Evolutionary conservation across 2,329 filamentous ascomycete species (phyloP).

Genomic region (Verticillium nonalfalfae): DNA sequence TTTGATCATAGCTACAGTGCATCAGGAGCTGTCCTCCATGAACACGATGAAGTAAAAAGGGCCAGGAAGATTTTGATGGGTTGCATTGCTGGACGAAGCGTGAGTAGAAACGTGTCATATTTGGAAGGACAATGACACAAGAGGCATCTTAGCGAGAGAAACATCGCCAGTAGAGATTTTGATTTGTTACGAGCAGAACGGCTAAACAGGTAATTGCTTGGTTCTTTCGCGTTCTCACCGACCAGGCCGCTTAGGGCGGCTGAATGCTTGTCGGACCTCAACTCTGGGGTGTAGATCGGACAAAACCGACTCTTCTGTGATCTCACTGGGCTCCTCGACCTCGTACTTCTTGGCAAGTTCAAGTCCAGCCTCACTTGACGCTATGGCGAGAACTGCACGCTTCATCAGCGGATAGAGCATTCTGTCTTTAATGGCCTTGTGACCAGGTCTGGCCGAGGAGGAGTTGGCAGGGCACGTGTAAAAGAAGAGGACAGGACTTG

Average conservation of each 20-base stretch:
- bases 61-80: too few species aligned
- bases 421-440: conserved; percentile 69
- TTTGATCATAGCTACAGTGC: not conserved
- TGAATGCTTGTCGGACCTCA: conserved; percentile 63
- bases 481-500: conserved; percentile 66
- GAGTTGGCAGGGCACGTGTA: conserved; percentile 69
- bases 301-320: conserved; percentile 59
- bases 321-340: conserved; percentile 61
- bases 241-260: conserved; percentile 73
- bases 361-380: conserved; percentile 59
- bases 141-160: not conserved
- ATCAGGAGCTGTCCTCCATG: not conserved
- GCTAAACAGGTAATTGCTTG: conserved; percentile 3
- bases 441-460: conserved; percentile 39
- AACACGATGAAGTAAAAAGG: not conserved
- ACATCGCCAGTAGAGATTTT: not conserved
- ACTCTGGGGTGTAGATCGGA: conserved; percentile 63
- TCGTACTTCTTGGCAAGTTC: conserved; percentile 65
- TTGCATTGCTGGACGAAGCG: too few species aligned
- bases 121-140: too few species aligned
- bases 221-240: conserved; percentile 28
- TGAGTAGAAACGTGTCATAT: too few species aligned
- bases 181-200: not conserved
- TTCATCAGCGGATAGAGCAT: conserved; percentile 79
- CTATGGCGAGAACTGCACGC: conserved; percentile 58